Evolutionary conservation across 2,329 filamentous ascomycete species (phyloP), one percentile per base, ranked within the genome.

Genomic region (Cytospora mali): DNA sequence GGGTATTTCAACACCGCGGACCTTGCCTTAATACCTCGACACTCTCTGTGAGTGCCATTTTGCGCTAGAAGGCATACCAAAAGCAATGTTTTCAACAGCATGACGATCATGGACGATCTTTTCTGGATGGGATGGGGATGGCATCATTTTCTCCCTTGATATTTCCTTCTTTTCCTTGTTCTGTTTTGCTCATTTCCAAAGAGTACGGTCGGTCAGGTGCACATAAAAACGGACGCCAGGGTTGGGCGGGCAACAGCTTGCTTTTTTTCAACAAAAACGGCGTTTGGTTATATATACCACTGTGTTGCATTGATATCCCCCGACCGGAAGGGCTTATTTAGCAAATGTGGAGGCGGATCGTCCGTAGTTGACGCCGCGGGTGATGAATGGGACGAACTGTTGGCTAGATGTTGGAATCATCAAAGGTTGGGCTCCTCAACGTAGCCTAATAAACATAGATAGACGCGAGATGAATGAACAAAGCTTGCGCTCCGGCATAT

Each of bases 11-110:
- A 66, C 64, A 62, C 62, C 62, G 57, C 50, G 46, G 55, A 42
- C 27, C 49, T 53, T 50, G 50, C 33, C 35, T 27, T 60, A 62
- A 54, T 55, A 52, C 59, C 49, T 48, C 29, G 51, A 27, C 14
- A 58, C 27, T 50, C 9, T n/a, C n/a, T 52, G 23, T 33, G 27
- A 39, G 55, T 33, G 58, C 53, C 27, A 50, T 46, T 53, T 51
- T 62, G 29, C 55, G 55, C 55, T 49, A 55, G 57, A 48, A 35
- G 52, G 33, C 33, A 29, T 33, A 33, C 28, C 23, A 55, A 65
- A 67, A 64, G 65, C 64, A 64, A 71, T 71, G 70, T 70, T 69
- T 67, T 71, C 70, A 71, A 71, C 70, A 71, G 69, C 70, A 71
- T 71, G 55, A 58, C 39, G 56, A 62, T 62, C 55, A 61, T 65